phyloP scores from a whole-genome alignment of 2,329 filamentous ascomycete genomes.

The Arachnomyces sp. region DNA sequence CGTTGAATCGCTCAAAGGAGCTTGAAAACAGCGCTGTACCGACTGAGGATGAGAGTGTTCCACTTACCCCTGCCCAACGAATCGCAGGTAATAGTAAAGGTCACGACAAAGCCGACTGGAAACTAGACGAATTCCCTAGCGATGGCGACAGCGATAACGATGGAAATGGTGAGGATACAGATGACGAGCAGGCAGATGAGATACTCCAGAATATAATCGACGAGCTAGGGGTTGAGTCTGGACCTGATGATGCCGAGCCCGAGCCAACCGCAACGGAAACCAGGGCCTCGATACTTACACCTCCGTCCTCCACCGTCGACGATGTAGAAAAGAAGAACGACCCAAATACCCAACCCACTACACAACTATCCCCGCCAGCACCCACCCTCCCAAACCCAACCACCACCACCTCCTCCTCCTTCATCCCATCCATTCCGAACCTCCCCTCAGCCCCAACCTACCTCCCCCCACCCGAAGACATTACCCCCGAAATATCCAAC shows the following conservation, averaged over 20 bases:
- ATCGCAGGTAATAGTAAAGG: too few species aligned
- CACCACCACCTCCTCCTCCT: conserved; percentile 8
- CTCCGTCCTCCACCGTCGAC: not conserved
- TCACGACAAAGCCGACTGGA: conserved; percentile 11
- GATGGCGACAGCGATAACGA: conserved; percentile 5
- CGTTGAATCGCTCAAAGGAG: conserved; percentile 23
- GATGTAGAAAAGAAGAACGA: conserved; percentile 12
- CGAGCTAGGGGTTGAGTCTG: conserved; percentile 13
- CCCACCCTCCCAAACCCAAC: conserved; percentile 4
- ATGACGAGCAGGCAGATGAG: conserved; percentile 20
- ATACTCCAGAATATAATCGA: conserved; percentile 22
- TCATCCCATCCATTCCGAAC: conserved; percentile 6
- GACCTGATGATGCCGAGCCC: not conserved
- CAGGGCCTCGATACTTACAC: too few species aligned
- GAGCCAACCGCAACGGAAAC: too few species aligned
- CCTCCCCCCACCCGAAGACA: conserved; percentile 19
- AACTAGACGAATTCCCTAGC: conserved; percentile 14
- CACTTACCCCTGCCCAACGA: too few species aligned
- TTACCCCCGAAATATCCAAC: conserved; percentile 7
- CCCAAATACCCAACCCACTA: not conserved
- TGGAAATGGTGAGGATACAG: conserved; percentile 1
- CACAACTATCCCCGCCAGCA: not conserved
- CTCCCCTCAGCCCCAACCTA: conserved; percentile 8
- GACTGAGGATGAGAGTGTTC: too few species aligned
- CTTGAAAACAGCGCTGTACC: too few species aligned